These are phyloP conservation scores for Tolypocladium nubicola DNA, from an alignment of 2,329 filamentous ascomycete genomes.

Conservation along the genomic window DNA sequence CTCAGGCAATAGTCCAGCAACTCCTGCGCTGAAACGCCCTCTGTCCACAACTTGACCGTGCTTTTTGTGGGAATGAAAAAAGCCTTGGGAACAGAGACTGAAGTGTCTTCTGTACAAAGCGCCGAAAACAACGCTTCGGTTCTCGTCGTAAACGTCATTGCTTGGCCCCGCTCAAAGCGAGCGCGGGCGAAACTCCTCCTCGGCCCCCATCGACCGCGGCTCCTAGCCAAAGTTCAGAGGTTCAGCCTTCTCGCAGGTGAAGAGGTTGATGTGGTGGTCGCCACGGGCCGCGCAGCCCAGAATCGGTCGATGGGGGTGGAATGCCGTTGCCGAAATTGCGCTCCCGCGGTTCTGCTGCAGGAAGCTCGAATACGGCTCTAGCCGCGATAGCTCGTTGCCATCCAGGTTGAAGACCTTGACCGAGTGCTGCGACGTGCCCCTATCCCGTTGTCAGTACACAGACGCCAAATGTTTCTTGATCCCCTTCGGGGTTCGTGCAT, in stretches of 20 bases:
- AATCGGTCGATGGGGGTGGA: constrained; percentile 90
- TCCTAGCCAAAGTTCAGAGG: constrained; percentile 18
- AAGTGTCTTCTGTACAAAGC: not conserved
- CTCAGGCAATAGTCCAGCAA: not conserved
- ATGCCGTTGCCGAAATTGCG: constrained; percentile 80
- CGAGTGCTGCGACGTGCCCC: constrained; percentile 76
- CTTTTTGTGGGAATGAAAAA: not conserved
- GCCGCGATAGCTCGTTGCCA: constrained; percentile 65
- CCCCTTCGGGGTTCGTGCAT: not conserved
- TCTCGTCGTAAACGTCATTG: not conserved
- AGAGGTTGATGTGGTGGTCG: constrained; percentile 85
- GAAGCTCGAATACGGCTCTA: constrained; percentile 87
- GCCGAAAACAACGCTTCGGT: not conserved
- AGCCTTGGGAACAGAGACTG: not conserved
- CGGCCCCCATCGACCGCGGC: not conserved
- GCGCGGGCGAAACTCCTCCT: not conserved
- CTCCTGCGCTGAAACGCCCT: not conserved
- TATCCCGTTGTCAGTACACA: constrained; percentile 28
- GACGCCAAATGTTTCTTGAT: not conserved
- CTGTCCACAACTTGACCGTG: not conserved
- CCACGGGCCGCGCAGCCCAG: constrained; percentile 78
- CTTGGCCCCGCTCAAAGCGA: not conserved
- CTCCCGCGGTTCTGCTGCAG: constrained; percentile 69
- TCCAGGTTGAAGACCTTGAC: constrained; percentile 91
- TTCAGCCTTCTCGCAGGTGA: constrained; percentile 52